Evolutionary conservation across 2,329 filamentous ascomycete genomes (phyloP), one percentile per base, ranked within the genome.

Genomic region (Talaromyces piceae): DNA sequence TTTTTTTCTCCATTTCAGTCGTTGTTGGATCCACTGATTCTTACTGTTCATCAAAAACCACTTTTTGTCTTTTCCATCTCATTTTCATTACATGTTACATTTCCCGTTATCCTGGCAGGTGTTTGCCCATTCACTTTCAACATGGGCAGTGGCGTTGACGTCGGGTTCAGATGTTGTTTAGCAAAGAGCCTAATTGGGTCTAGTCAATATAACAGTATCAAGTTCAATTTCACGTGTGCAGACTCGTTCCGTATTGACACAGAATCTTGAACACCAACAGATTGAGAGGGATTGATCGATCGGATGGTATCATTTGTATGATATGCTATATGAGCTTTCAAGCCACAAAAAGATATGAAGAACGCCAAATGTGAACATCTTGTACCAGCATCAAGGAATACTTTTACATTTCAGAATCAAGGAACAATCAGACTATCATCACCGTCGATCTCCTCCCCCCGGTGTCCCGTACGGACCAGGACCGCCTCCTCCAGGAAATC

Each of bases 401-500:
- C 16, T 37, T 37, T 37, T 37, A 37, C 33, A 37, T 37, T n/a
- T 33, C 18, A 16, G 30, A 33, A 33, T 5, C 3, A 18, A 37
- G 9, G 27, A 30, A 37, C 16, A 18, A 37, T 2, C n/a, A 18
- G 9, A 37, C 20, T 18, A 37, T 37, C 13, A 50, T 61, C 55
- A 65, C 55, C 63, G 64, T 52, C 54, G 54, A n/a, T 67, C 62
- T 16, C 61, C 63, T 13, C 28, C 20, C 16, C 48, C 41, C 13
- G 39, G 48, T 16, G 48, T 39, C 23, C 31, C 31, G 26, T 28
- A 48, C 27, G 22, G n/a, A 12, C 30, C 41, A 45, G 50, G 45
- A 12, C 28, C 23, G 25, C 18, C 20, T 51, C 62, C 51, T 20
- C 63, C 63, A 33, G 61, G 60, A 20, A 37, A 20, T 9, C 55